These are phyloP conservation scores for Kazachstania martiniae DNA, from an alignment of 805 yeast species.

Conservation along the genomic window DNA sequence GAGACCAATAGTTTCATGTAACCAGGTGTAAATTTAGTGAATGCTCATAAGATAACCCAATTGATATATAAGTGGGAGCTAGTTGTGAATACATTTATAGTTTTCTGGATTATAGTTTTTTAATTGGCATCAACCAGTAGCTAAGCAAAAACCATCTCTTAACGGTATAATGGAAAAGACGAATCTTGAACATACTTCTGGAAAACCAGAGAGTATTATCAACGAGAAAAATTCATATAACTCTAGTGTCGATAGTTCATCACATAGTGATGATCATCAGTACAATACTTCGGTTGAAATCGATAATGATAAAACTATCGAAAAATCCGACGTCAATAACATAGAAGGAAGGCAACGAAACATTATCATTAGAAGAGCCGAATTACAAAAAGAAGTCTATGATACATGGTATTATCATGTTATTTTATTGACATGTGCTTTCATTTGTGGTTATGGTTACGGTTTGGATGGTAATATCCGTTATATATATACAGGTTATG, in stretches of 20 bases:
- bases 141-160: no score
- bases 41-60: no score
- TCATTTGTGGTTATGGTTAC: conserved; percentile 43
- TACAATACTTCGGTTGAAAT: no score
- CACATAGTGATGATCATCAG: no score
- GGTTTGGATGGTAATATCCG: conserved; percentile 44
- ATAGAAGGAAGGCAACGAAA: conserved; percentile 18
- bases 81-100: no score
- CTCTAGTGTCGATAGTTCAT: background rate
- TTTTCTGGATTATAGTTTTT: no score
- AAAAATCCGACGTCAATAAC: background rate
- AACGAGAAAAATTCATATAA: background rate
- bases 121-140: no score
- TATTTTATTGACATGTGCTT: conserved; percentile 34
- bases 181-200: background rate
- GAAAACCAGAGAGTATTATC: background rate
- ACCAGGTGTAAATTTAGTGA: no score
- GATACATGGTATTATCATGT: conserved; percentile 25
- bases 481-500: conserved; percentile 37
- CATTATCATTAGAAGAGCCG: conserved; percentile 40
- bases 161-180: no score
- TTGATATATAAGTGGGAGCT: no score
- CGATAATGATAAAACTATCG: conserved; percentile 1
- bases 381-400: conserved; percentile 39
- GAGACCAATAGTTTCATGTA: no score